phyloP scores from a whole-genome alignment of 495 filamentous ascomycete genomes.

The Talaromyces proteolyticus region DNA sequence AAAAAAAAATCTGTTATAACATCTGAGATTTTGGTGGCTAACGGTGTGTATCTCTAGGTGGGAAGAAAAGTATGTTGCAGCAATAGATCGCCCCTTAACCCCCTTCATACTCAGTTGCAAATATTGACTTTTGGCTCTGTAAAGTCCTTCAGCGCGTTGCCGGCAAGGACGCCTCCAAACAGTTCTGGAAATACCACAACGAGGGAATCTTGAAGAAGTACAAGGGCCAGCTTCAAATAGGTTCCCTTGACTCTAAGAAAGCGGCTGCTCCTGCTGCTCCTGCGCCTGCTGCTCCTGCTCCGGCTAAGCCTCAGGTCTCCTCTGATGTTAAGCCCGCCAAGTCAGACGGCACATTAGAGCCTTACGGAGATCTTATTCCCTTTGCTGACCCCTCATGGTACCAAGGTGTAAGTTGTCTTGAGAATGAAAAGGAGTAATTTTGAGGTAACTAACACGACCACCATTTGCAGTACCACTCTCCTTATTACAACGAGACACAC shows the following conservation, averaged over 20 bases:
- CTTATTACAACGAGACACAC: slow-evolving; percentile 92
- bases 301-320: slow-evolving; percentile 46
- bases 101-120: too few relatives aligned
- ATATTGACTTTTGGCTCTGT: slow-evolving; percentile 13
- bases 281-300: slow-evolving; percentile 45
- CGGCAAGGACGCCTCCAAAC: slow-evolving; percentile 94
- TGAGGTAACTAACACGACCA: slow-evolving; percentile 10
- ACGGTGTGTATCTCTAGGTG: slow-evolving; percentile 47
- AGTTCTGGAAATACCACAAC: slow-evolving; percentile 99
- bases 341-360: slow-evolving; percentile 67
- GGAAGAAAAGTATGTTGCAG: slow-evolving; percentile 79
- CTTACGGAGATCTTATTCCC: slow-evolving; percentile 80
- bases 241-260: slow-evolving; percentile 85
- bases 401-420: slow-evolving; percentile 67
- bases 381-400: slow-evolving; percentile 95
- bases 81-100: too few relatives aligned
- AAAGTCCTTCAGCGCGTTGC: slow-evolving; percentile 82
- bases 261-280: slow-evolving; percentile 45
- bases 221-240: slow-evolving; percentile 78
- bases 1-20: too few relatives aligned
- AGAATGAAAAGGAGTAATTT: background rate
- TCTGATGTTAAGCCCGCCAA: slow-evolving; percentile 36
- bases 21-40: slow-evolving; percentile 7
- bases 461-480: slow-evolving; percentile 80
- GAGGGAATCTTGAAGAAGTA: slow-evolving; percentile 93